These are phyloP conservation scores for Beauveria scarabaeidicola DNA, from an alignment of 2,329 filamentous ascomycete genomes.

Conservation along the genomic window DNA sequence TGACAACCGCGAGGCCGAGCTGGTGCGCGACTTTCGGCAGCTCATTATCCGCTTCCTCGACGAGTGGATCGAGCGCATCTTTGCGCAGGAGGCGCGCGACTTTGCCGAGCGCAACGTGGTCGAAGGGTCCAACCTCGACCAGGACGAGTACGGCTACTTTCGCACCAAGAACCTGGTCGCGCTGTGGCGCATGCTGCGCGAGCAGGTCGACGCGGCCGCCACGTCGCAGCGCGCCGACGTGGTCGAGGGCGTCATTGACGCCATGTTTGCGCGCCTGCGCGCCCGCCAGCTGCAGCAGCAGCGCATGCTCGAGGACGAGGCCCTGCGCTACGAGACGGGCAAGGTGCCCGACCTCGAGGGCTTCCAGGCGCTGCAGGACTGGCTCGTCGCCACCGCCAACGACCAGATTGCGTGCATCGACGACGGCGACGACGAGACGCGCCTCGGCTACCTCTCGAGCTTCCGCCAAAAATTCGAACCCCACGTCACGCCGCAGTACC, in stretches of 20 bases:
- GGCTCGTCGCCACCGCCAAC: constrained; percentile 93
- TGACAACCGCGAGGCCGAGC: constrained; percentile 80
- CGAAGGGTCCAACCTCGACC: constrained; percentile 68
- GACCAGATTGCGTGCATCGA: constrained; percentile 98
- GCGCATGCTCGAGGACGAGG: constrained; percentile 79
- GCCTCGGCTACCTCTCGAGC: constrained; percentile 72
- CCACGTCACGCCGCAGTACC: constrained; percentile 71
- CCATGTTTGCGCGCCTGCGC: constrained; percentile 86
- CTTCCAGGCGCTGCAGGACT: constrained; percentile 81
- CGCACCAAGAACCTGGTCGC: constrained; percentile 86
- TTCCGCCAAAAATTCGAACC: constrained; percentile 79
- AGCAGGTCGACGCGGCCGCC: constrained; percentile 79
- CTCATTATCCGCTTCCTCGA: constrained; percentile 94
- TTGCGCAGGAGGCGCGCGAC: constrained; percentile 68
- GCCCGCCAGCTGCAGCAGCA: constrained; percentile 80
- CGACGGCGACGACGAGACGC: constrained; percentile 69
- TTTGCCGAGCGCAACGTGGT: constrained; percentile 62
- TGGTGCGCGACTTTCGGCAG: constrained; percentile 87
- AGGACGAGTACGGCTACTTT: constrained; percentile 82
- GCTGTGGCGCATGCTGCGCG: constrained; percentile 94
- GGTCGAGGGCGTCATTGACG: constrained; percentile 88
- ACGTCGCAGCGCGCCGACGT: constrained; percentile 84
- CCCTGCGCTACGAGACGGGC: constrained; percentile 57
- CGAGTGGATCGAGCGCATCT: constrained; percentile 96
- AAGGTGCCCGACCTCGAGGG: constrained; percentile 50